These are phyloP conservation scores for Alternaria sp. DNA, from an alignment of 2,329 filamentous ascomycete species.

Conservation along the genomic window DNA sequence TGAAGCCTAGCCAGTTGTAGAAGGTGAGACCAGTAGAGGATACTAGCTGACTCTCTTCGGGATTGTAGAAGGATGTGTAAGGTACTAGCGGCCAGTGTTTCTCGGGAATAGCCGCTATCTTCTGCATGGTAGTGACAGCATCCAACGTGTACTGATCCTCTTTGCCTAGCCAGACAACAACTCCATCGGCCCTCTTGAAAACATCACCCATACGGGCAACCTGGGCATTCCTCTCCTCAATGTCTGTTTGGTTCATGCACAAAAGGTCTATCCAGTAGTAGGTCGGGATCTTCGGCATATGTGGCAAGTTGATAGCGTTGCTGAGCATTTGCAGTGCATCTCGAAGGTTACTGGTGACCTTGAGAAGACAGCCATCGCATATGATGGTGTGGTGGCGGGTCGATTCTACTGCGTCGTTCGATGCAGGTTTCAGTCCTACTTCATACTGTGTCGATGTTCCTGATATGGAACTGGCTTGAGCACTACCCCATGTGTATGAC, in stretches of 20 bases:
- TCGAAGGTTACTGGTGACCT: constrained; percentile 29
- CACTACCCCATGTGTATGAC: constrained; percentile 30
- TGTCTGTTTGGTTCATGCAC: constrained; percentile 38
- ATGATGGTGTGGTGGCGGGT: constrained; percentile 22
- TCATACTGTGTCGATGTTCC: neutral
- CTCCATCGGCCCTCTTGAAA: constrained; percentile 29
- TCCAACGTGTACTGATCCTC: constrained; percentile 35
- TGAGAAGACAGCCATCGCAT: constrained; percentile 26
- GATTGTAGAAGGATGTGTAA: constrained; percentile 35
- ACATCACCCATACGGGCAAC: constrained; percentile 41
- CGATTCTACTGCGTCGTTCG: neutral
- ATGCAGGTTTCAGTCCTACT: neutral
- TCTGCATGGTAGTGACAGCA: constrained; percentile 26
- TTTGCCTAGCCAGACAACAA: constrained; percentile 42
- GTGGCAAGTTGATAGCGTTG: constrained; percentile 8
- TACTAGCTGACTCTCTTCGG: neutral
- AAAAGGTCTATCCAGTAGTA: constrained; percentile 42
- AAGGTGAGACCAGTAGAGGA: constrained; percentile 17
- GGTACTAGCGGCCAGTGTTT: constrained; percentile 25
- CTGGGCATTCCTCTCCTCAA: constrained; percentile 32
- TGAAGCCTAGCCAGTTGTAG: constrained; percentile 37
- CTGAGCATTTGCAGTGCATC: constrained; percentile 34
- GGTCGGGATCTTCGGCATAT: constrained; percentile 7
- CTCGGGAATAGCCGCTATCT: constrained; percentile 23
- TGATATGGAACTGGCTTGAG: constrained; percentile 9